These are phyloP conservation scores for Candida endomychidarum DNA, from an alignment of 805 yeast species.

Conservation along the genomic window DNA sequence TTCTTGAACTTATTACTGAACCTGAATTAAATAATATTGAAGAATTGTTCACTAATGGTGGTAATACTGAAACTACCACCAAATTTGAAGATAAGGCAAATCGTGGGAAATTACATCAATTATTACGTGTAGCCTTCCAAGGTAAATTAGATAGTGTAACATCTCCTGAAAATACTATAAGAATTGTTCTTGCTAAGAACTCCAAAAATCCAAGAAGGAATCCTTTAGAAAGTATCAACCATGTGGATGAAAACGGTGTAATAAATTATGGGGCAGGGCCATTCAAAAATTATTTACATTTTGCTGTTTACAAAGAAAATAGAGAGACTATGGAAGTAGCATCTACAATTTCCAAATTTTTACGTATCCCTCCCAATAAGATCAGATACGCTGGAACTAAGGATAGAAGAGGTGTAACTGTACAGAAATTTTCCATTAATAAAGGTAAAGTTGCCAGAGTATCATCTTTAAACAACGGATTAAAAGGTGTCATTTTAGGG, in stretches of 20 bases:
- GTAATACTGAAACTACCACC: conserved; percentile 56
- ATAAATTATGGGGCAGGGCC: conserved; percentile 76
- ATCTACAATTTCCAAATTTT: conserved; percentile 63
- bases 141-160: conserved; percentile 80
- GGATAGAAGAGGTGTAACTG: conserved; percentile 94
- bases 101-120: conserved; percentile 79
- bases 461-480: conserved; percentile 68
- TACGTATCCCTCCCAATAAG: conserved; percentile 69
- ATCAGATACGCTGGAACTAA: conserved; percentile 93
- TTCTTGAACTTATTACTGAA: conserved; percentile 58
- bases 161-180: conserved; percentile 62
- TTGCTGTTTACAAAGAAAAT: conserved; percentile 87
- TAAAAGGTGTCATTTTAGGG: conserved; percentile 79
- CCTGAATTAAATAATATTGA: conserved; percentile 59
- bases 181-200: conserved; percentile 53
- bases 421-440: conserved; percentile 72
- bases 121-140: conserved; percentile 70
- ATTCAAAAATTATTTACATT: conserved; percentile 64
- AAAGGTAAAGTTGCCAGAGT: conserved; percentile 73
- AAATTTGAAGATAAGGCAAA: conserved; percentile 62
- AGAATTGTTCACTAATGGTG: conserved; percentile 53
- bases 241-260: conserved; percentile 49
- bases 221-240: conserved; percentile 37
- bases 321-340: conserved; percentile 98
- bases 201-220: conserved; percentile 39